Base-by-base conservation (phyloP, 75 land plant genomes). In the Isoetes taiwanensis region DNA sequence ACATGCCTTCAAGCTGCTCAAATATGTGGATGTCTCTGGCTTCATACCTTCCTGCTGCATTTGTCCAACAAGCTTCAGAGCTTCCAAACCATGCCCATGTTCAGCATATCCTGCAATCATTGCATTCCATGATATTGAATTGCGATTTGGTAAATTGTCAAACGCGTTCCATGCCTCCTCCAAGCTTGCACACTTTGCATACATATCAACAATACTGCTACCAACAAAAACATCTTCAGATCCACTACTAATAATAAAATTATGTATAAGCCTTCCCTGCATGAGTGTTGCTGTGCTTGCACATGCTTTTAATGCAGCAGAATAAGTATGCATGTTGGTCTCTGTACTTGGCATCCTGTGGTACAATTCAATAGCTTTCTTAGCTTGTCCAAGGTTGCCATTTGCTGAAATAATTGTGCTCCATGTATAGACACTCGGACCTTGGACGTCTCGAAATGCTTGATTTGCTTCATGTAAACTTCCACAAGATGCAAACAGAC, bases 81-180 rank as follows among this genome's bases (percentile, higher is more conserved):
- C 58, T 26, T 76, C 68, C 0, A 0, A 0, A 34, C 11, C 42
- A n/a, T 35, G 1, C 2, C 76, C 78, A 34, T 62, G 64, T 0
- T 42, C 68, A 32, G 43, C 64, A 34, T 74, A 75, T 34, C 84
- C 84, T 1, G 79, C 57, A 34, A 76, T 62, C 58, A 82, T 39
- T 0, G 75, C 76, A 57, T 75, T 75, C 86, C 81, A 78, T 2
- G 77, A 62, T 37, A 62, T 58, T 5, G n/a, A 23, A 54, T 62
- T 58, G 20, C 64, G 50, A 9, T 16, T 19, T 8, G 65, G 23
- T 28, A 63, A 32, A 14, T 19, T 57, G 10, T 63, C 65, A 35
- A 63, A 63, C 16, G 56, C 62, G 3, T 38, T 5, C 4, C 34
- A 41, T 57, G 65, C 63, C 8, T 56, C 42, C 1, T 58, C 40